phyloP scores from a whole-genome alignment of 352 stramenopile genomes.

The Phytophthora uliginosa region DNA sequence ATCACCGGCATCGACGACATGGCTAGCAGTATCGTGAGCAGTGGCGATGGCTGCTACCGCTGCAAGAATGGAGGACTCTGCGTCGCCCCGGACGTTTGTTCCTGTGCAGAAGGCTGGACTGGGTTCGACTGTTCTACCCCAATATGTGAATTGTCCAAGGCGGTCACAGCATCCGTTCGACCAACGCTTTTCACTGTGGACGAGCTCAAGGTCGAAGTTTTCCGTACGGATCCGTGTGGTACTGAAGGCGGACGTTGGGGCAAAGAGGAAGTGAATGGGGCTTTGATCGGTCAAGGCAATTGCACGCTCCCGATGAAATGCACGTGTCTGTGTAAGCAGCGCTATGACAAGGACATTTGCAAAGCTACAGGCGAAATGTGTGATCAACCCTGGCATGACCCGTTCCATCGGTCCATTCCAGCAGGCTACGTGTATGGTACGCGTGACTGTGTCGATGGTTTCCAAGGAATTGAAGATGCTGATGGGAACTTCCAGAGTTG shows the following conservation, averaged over 20 bases:
- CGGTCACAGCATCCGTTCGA: constrained; percentile 66
- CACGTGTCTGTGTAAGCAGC: constrained; percentile 93
- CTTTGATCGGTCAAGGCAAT: constrained; percentile 90
- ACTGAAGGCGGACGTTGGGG: constrained; percentile 80
- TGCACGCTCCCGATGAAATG: constrained; percentile 93
- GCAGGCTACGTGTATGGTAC: constrained; percentile 94
- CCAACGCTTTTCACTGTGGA: constrained; percentile 96
- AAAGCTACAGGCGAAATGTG: constrained; percentile 80
- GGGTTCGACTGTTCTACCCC: constrained; percentile 96
- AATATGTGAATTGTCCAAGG: constrained; percentile 81
- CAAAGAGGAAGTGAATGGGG: constrained; percentile 79
- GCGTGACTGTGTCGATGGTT: constrained; percentile 92
- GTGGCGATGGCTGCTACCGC: constrained; percentile 93
- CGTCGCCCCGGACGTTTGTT: constrained; percentile 91
- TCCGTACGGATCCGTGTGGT: constrained; percentile 96
- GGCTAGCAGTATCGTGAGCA: constrained; percentile 37
- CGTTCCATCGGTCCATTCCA: constrained; percentile 76
- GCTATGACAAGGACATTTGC: constrained; percentile 79
- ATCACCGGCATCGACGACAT: constrained; percentile 43
- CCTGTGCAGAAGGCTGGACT: constrained; percentile 94
- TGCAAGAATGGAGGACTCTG: constrained; percentile 96
- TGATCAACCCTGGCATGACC: constrained; percentile 87
- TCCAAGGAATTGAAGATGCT: constrained; percentile 93
- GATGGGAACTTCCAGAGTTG: constrained; percentile 94
- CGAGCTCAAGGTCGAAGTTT: constrained; percentile 91